phyloP scores from a whole-genome alignment of 257 asterid genomes.

The Pogostemon cablin region DNA sequence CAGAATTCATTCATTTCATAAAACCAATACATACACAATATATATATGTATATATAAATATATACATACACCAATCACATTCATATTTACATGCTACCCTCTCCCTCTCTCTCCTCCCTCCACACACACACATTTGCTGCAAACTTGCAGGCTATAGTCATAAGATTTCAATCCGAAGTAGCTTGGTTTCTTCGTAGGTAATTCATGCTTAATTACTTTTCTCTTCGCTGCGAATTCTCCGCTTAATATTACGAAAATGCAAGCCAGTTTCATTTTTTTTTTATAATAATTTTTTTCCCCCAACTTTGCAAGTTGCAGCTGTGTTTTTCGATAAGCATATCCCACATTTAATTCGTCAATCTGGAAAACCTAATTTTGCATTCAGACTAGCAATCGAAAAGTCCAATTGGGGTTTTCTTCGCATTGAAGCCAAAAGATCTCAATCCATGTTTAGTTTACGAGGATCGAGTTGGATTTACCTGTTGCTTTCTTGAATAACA shows the following conservation, averaged over 20 bases:
- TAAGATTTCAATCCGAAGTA: slow-evolving; percentile 4
- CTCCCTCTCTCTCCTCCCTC: background rate
- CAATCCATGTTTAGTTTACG: background rate
- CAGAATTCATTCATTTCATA: background rate
- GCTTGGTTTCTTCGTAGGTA: slow-evolving; percentile 25
- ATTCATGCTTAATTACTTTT: slow-evolving; percentile 10
- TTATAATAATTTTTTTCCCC: background rate
- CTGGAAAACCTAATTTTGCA: slow-evolving; percentile 13
- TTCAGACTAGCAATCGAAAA: slow-evolving; percentile 18
- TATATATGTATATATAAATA: background rate
- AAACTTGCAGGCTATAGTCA: slow-evolving; percentile 3
- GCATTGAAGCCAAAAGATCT: slow-evolving; percentile 32
- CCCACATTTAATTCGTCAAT: slow-evolving; percentile 10
- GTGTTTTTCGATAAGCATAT: background rate
- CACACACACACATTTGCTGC: background rate
- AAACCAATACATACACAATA: background rate
- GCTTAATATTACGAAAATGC: slow-evolving; percentile 11
- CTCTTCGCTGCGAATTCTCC: background rate
- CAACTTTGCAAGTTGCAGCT: no score
- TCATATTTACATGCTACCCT: no score
- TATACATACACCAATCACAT: background rate
- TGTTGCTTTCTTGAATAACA: slow-evolving; percentile 32
- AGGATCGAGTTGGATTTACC: slow-evolving; percentile 12
- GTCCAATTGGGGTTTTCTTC: slow-evolving; percentile 23
- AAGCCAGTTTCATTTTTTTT: background rate